Base-by-base conservation (phyloP, 768 basidiomycete species). In the Xerocomellus chrysenteron region DNA sequence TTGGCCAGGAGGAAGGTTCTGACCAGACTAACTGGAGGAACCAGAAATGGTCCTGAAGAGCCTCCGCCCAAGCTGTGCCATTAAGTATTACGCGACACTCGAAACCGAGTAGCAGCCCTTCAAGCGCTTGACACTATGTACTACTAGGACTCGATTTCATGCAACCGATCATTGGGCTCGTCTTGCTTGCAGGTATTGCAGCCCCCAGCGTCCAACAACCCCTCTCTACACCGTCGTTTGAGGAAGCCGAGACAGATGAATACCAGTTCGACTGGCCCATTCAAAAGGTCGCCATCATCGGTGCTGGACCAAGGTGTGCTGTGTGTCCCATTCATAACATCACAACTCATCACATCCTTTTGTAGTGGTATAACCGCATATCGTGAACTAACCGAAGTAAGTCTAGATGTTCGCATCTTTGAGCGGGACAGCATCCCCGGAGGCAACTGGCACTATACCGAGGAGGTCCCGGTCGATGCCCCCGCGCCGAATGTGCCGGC, bases 1-100 rank as follows among this genome's bases (percentile, higher is more conserved):
- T n/a, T n/a, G 86, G 0, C 75, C 80, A 0, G 80, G 78, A 5
- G 87, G 87, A 2, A 88, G 76, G n/a, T n/a, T n/a, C n/a, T n/a
- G n/a, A n/a, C n/a, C n/a, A n/a, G n/a, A n/a, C n/a, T n/a, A n/a
- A n/a, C n/a, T n/a, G n/a, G n/a, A n/a, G n/a, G n/a, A n/a, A n/a
- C n/a, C n/a, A n/a, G n/a, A n/a, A n/a, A n/a, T n/a, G n/a, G n/a
- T n/a, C n/a, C n/a, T n/a, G n/a, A n/a, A n/a, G n/a, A n/a, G n/a
- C n/a, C n/a, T n/a, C n/a, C n/a, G n/a, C n/a, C n/a, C 4, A 26
- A 26, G 26, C 4, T 26, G 26, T n/a, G n/a, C n/a, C n/a, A n/a
- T n/a, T n/a, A n/a, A n/a, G n/a, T n/a, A n/a, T n/a, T 26, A 26
- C 26, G 4, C 26, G 26, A 4, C 26, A 26, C 4, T 32, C 32